Percentiles rank a stretch among this genome's conserved stretches.
Conservation (phyloP, 2,329 filamentous ascomycete species). For the Diaporthe caulivora region DNA sequence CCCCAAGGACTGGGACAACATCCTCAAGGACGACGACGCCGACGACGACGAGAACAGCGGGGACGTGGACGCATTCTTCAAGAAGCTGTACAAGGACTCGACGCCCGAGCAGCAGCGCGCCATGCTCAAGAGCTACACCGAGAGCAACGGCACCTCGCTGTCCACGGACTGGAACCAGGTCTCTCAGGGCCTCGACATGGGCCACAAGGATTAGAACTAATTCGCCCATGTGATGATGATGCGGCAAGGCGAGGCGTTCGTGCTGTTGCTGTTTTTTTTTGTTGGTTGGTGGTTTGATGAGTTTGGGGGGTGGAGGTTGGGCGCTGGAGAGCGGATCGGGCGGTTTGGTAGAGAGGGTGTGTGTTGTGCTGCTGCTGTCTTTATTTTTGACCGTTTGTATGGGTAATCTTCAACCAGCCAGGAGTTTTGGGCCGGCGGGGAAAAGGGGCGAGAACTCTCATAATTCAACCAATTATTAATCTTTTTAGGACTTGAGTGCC, state of each 20-base stretch:
- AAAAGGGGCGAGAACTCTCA: neutral
- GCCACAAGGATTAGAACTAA: too few species aligned
- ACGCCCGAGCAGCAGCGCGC: slow-evolving; percentile 86
- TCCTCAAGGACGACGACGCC: slow-evolving; percentile 64
- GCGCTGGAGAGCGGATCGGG: neutral
- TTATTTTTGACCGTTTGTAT: neutral
- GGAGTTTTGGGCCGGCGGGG: slow-evolving; percentile 31
- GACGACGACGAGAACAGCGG: slow-evolving; percentile 68
- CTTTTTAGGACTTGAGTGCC: too few species aligned
- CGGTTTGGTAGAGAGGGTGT: too few species aligned
- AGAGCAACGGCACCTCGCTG: slow-evolving; percentile 92
- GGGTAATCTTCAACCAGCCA: slow-evolving; percentile 2
- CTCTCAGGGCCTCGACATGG: slow-evolving; percentile 77
- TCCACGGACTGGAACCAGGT: slow-evolving; percentile 95
- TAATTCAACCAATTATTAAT: neutral
- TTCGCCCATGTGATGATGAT: too few species aligned
- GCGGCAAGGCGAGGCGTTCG: too few species aligned
- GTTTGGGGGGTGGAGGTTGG: too few species aligned
- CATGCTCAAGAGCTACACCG: slow-evolving; percentile 97
- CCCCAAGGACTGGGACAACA: slow-evolving; percentile 91
- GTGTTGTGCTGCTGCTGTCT: neutral
- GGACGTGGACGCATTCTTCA: slow-evolving; percentile 87
- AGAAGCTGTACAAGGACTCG: slow-evolving; percentile 83
- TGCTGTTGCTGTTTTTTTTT: too few species aligned
- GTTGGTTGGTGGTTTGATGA: too few species aligned